Conservation (phyloP, 1,284 basidiomycete species). For the Amylostereum areolatum region DNA sequence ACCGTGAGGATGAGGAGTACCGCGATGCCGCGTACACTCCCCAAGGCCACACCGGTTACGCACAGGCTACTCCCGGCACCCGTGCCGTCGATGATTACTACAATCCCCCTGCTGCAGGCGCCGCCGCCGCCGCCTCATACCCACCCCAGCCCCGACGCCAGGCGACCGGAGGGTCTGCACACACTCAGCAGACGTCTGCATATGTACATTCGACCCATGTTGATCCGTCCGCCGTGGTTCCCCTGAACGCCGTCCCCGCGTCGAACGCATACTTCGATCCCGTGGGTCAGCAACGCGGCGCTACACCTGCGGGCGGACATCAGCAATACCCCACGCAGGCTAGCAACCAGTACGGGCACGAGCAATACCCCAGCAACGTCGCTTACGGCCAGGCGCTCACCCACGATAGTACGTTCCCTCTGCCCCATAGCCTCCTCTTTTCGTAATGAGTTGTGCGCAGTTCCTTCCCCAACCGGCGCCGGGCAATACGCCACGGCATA, state of each 20-base stretch:
- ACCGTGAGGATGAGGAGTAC: constrained; percentile 47
- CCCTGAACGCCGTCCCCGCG: constrained; percentile 13
- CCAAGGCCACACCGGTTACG: constrained; percentile 44
- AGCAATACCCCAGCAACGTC: constrained; percentile 27
- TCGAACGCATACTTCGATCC: not conserved
- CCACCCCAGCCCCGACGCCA: constrained; percentile 37
- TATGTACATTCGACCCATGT: constrained; percentile 37
- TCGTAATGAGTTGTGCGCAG: not conserved
- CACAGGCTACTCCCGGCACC: constrained; percentile 53
- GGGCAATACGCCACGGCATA: constrained; percentile 42
- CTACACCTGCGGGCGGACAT: not conserved
- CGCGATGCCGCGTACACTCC: constrained; percentile 5
- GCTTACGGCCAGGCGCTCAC: constrained; percentile 50
- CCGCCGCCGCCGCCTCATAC: constrained; percentile 33
- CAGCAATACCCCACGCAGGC: constrained; percentile 10
- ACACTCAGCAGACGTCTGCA: constrained; percentile 30
- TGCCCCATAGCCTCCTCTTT: not conserved
- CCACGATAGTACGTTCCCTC: constrained; percentile 40
- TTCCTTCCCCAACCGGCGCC: not conserved
- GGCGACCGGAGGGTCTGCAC: constrained; percentile 25
- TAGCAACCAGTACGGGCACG: constrained; percentile 19
- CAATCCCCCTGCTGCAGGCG: constrained; percentile 24
- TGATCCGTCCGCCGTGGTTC: constrained; percentile 9
- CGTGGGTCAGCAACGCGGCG: constrained; percentile 4
- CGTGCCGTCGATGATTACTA: constrained; percentile 74